Evolutionary conservation across 139 green algal species (phyloP), one percentile per base, ranked within the genome.

Genomic region (Chlamydomonas schloesseri): DNA sequence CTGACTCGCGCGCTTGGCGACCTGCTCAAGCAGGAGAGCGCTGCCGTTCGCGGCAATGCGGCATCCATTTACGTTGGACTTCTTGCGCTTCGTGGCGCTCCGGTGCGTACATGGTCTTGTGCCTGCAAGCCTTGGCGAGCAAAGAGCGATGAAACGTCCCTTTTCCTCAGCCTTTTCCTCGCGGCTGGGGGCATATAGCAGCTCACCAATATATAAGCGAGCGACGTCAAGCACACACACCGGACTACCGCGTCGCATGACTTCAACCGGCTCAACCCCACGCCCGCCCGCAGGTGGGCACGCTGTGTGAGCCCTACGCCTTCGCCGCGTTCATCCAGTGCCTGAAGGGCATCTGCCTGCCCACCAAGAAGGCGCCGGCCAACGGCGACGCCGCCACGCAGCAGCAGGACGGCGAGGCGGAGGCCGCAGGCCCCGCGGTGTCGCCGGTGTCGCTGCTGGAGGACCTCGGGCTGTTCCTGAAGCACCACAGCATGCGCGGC

Each of bases 251-350:
- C n/a, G n/a, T n/a, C n/a, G n/a, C n/a, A n/a, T n/a, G n/a, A n/a
- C n/a, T n/a, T n/a, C n/a, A n/a, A n/a, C n/a, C n/a, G n/a, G n/a
- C n/a, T n/a, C n/a, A n/a, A n/a, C n/a, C n/a, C n/a, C n/a, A n/a
- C n/a, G n/a, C n/a, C n/a, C n/a, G n/a, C n/a, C n/a, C 37, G 53
- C 81, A 90, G 81, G 81, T 81, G 13, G 81, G 76, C 6, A 89
- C 71, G 26, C 75, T 89, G 0, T 89, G 74, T 33, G 85, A 89
- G 53, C 85, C 85, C 2, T 89, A 86, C 70, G 82, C 77, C 13
- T 89, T 89, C 53, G 47, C 70, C 2, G 77, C 67, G 2, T 82
- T 89, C 18, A 31, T 89, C 0, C 76, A 89, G n/a, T 73, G 76
- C 62, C n/a, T 89, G 2, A 83, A 83, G 31, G 28, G 50, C 37